Base-by-base conservation (phyloP, 176 grass and related monocot species). In the Phoenix dactylifera region DNA sequence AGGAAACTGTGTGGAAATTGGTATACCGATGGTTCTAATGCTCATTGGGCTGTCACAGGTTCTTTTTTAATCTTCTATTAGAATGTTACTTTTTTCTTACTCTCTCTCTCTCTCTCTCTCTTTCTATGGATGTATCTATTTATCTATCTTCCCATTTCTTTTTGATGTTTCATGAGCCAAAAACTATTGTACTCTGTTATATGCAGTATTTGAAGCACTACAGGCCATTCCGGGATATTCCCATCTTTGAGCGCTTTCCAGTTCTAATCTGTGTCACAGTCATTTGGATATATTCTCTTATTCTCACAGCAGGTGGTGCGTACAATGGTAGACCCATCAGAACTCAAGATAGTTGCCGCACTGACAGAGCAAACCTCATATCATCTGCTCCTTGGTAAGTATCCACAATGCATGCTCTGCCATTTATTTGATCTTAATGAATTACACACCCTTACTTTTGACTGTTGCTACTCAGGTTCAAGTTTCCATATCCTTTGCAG, bases 401-500 rank as follows among this genome's bases (percentile, higher is more conserved):
- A 9, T 63, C 54, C 4, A 15, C 24, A 18, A 49, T 15, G 35
- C 44, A 49, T 20, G 18, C n/a, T 79, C 30, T 4, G 24, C 17
- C 23, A 12, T 51, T 67, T 53, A 26, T 19, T 18, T 60, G 24
- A 24, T 17, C 26, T 72, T 26, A 61, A 20, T 52, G 20, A 56
- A 53, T 3, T 2, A 9, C 50, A 16, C n/a, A 29, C 2, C 17
- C 26, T 68, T 50, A 10, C 28, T 60, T 60, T 39, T 16, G 4
- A 51, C 2, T 20, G n/a, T 32, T 17, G n/a, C 17, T 51, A 73
- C 54, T 67, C 76, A 83, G 80, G 80, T 67, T 83, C 66, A 83
- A 73, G 50, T 83, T 83, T 44, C 80, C 80, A 58, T 83, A 83
- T 83, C 80, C 80, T 68, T 77, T 83, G 64, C 68, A 83, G 63